These are phyloP conservation scores for Fomitopsis pulvina DNA, from an alignment of 768 basidiomycete genomes.

Conservation along the genomic window DNA sequence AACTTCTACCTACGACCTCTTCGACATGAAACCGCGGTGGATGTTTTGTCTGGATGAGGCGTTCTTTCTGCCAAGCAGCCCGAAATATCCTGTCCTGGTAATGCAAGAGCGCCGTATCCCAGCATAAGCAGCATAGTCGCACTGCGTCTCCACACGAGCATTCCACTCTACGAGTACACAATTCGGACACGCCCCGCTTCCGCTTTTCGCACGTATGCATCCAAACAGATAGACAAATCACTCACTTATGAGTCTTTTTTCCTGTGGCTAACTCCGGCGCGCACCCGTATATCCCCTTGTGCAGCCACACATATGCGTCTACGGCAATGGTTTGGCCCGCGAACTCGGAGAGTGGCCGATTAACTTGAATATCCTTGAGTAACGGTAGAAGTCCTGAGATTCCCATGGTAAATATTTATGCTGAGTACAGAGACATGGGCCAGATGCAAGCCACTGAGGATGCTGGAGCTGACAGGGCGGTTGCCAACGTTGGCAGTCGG, in stretches of 20 bases:
- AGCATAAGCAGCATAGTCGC: no score
- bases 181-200: not conserved
- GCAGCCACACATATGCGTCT: slow-evolving; percentile 94
- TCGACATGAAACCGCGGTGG: no score
- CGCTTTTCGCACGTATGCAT: not conserved
- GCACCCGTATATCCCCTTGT: slow-evolving; percentile 84
- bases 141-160: not conserved
- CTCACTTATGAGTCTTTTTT: slow-evolving; percentile 76
- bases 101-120: no score
- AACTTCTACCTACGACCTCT: no score
- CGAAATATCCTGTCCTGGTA: no score
- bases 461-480: no score
- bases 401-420: slow-evolving; percentile 75
- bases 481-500: no score
- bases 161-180: not conserved
- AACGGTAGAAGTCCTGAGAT: slow-evolving; percentile 87
- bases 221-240: slow-evolving; percentile 6
- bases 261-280: slow-evolving; percentile 87
- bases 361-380: slow-evolving; percentile 83
- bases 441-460: no score
- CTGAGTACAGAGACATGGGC: no score
- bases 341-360: slow-evolving; percentile 74
- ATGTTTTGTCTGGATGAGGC: no score
- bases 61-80: no score
- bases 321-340: slow-evolving; percentile 82